Percentiles rank a stretch among this genome's conserved stretches.
phyloP scores from a whole-genome alignment of 805 yeast species.

The Metschnikowia hibisci region DNA sequence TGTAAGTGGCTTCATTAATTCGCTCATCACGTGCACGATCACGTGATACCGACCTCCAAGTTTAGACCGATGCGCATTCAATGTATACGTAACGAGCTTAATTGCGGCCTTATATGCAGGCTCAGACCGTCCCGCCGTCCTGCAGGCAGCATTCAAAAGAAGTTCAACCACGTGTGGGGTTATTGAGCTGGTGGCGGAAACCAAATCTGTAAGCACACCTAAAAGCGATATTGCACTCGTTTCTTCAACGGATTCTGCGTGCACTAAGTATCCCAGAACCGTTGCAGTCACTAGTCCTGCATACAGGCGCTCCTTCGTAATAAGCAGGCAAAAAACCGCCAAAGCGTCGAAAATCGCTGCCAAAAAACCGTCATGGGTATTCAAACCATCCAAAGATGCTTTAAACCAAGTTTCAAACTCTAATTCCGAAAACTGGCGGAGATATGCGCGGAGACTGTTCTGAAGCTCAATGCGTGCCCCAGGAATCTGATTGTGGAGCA shows the following conservation, averaged over 20 bases:
- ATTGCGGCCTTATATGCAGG: conserved; percentile 36
- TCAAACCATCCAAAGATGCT: conserved; percentile 18
- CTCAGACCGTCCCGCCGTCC: conserved; percentile 14
- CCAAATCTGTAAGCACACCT: conserved; percentile 32
- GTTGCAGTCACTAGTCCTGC: conserved; percentile 22
- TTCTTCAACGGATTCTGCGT: conserved; percentile 8
- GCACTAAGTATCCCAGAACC: conserved; percentile 24
- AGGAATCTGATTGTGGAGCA: conserved; percentile 4
- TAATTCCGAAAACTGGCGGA: conserved; percentile 2
- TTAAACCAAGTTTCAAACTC: conserved; percentile 14
- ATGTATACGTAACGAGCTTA: conserved; percentile 53
- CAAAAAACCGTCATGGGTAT: conserved; percentile 10
- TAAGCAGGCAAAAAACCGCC: conserved; percentile 14
- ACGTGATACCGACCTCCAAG: conserved; percentile 72
- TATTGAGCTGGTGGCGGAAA: conserved; percentile 55
- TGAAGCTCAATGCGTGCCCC: background rate
- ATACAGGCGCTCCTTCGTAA: conserved; percentile 13
- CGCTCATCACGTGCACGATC: conserved; percentile 44
- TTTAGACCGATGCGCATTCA: conserved; percentile 67
- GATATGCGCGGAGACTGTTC: conserved; percentile 4
- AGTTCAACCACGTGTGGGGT: conserved; percentile 65
- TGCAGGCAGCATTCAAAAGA: conserved; percentile 39
- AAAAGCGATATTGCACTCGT: conserved; percentile 14
- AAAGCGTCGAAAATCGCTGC: conserved; percentile 21
- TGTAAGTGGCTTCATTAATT: conserved; percentile 47